phyloP scores from a whole-genome alignment of 2,329 filamentous ascomycete species.

The Cladorrhinum sp. region DNA sequence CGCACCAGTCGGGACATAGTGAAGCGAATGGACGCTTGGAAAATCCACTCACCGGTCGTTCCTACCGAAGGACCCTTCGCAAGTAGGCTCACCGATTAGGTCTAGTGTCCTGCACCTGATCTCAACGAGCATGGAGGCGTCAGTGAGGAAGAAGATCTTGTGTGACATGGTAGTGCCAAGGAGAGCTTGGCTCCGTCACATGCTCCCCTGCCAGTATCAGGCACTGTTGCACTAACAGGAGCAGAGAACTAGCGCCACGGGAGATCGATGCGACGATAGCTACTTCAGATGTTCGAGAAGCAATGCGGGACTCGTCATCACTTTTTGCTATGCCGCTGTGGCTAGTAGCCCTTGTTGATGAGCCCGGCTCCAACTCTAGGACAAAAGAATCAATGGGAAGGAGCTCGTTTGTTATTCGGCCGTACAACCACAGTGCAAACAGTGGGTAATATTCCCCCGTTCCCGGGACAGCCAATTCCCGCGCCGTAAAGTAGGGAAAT shows the following conservation, averaged over 20 bases:
- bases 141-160: conserved; percentile 3
- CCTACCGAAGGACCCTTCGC: neutral
- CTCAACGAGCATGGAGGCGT: conserved; percentile 3
- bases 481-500: neutral
- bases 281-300: neutral
- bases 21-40: neutral
- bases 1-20: neutral
- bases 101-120: conserved; percentile 18
- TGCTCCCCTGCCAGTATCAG: conserved; percentile 6
- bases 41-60: neutral
- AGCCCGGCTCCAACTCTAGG: neutral
- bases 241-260: neutral
- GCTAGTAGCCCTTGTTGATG: neutral
- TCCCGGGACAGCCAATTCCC: neutral
- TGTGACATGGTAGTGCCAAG: conserved; percentile 13
- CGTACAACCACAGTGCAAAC: neutral
- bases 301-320: neutral
- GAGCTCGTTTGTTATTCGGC: neutral
- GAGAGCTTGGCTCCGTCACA: conserved; percentile 4
- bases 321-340: neutral
- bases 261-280: conserved; percentile 4
- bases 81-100: conserved; percentile 19
- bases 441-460: no score
- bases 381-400: neutral
- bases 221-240: neutral